These are phyloP conservation scores for Leucosporidium scottii DNA, from an alignment of 768 basidiomycete genomes.

Conservation along the genomic window DNA sequence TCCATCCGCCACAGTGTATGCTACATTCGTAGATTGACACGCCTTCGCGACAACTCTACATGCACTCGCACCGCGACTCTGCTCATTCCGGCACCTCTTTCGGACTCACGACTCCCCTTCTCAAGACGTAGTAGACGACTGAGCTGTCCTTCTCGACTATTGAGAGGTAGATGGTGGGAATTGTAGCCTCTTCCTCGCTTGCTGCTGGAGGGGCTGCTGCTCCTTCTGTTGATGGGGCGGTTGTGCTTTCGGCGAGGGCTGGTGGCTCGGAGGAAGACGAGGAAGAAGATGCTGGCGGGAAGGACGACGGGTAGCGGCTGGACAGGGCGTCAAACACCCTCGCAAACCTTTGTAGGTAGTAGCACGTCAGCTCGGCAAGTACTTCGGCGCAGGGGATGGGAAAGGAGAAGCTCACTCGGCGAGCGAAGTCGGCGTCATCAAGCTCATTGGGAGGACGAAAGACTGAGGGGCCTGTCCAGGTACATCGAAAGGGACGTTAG, in stretches of 20 bases:
- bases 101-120: conserved; percentile 28
- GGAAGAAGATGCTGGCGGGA: too few species aligned
- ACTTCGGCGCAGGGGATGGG: not conserved
- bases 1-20: too few species aligned
- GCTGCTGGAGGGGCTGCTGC: not conserved
- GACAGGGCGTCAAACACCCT: conserved; percentile 12
- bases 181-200: not conserved
- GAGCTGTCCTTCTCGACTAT: conserved; percentile 32
- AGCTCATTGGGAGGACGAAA: conserved; percentile 18
- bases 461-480: conserved; percentile 10
- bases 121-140: conserved; percentile 32
- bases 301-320: conserved; percentile 4
- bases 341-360: conserved; percentile 6
- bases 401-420: conserved; percentile 3
- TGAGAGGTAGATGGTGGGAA: conserved; percentile 23
- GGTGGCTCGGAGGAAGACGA: too few species aligned
- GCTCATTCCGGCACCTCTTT: conserved; percentile 30
- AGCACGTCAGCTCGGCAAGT: not conserved
- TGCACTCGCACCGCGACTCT: too few species aligned
- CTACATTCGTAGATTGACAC: too few species aligned
- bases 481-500: too few species aligned
- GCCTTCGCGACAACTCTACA: too few species aligned
- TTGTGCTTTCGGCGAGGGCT: too few species aligned
- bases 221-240: too few species aligned
- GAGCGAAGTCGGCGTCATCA: conserved; percentile 24